Base-by-base conservation (phyloP, 208 protist genomes). In the Leishmania tropica region DNA sequence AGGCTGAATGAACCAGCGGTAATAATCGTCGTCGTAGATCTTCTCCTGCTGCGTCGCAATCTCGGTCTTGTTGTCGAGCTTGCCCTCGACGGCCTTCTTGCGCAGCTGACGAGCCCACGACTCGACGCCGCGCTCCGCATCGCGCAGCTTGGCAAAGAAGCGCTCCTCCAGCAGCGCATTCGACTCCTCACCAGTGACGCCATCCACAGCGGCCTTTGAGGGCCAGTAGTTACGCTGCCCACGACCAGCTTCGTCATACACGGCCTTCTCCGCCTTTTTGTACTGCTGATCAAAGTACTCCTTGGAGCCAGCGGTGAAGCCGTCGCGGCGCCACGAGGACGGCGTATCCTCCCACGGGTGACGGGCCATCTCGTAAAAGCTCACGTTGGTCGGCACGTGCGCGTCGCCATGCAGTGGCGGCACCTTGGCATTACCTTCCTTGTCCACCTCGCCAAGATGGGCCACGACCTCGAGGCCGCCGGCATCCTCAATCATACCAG, bases 21-120 rank as follows among this genome's bases (percentile, higher is more conserved):
- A 98, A 87, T 98, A 98, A 84, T 98, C 90, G 72, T 98, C 95
- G 76, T 98, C 95, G 87, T 96, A 97, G 72, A 98, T 96, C 91
- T 98, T 98, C 88, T 98, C 93, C 73, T 92, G 81, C 79, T 95
- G 94, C 60, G 93, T 94, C 28, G 95, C 94, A 65, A 98, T 93
- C 88, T 97, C 93, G 15, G 89, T 85, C 62, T 82, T 85, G 87
- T 97, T 94, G 21, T 86, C 87, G 64, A 97, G 80, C 78, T 85
- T 93, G 24, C 92, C 90, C 24, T 92, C 87, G 67, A 85, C 68
- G 45, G 95, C 92, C 83, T 92, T 91, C 31, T 86, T 76, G 75
- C 94, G 92, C 65, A 97, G 88, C 62, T 90, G 85, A 13, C 87
- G 87, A 28, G 94, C 93, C 95, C 95, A 98, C 76, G 81, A 79